Evolutionary conservation across 2,329 filamentous ascomycete species (phyloP).

Genomic region (Xenosphaeropsis pyriputrescens): DNA sequence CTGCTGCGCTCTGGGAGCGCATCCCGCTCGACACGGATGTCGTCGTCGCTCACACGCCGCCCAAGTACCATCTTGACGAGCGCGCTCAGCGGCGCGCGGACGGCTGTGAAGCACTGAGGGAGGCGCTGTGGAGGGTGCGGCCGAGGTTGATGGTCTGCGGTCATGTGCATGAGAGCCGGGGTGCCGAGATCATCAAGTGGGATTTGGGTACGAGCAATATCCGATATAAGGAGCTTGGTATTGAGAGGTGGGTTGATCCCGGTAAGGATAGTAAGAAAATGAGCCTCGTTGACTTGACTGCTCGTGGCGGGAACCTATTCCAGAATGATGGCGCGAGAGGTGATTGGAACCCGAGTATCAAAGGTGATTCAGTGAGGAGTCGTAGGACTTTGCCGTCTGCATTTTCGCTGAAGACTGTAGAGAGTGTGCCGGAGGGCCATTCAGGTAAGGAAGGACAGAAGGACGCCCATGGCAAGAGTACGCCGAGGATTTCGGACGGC

Average conservation of each 20-base stretch:
- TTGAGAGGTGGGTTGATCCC: slow-evolving; percentile 42
- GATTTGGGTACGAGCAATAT: slow-evolving; percentile 24
- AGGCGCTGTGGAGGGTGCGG: slow-evolving; percentile 41
- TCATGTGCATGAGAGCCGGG: slow-evolving; percentile 56
- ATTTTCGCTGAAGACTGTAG: background rate
- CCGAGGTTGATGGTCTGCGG: slow-evolving; percentile 55
- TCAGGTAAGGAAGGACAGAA: too few relatives aligned
- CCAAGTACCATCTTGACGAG: slow-evolving; percentile 43
- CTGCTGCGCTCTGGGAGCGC: slow-evolving; percentile 35
- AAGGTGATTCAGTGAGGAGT: slow-evolving; percentile 14
- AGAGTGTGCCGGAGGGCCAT: background rate
- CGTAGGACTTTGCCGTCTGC: background rate
- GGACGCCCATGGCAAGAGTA: background rate
- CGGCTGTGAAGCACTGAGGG: slow-evolving; percentile 46
- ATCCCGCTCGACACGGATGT: slow-evolving; percentile 50
- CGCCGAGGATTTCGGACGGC: background rate
- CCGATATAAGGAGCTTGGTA: slow-evolving; percentile 27
- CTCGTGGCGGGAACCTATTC: slow-evolving; percentile 23
- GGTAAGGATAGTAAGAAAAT: slow-evolving; percentile 39
- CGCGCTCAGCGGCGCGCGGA: slow-evolving; percentile 20
- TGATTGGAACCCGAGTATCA: background rate
- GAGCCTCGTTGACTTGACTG: slow-evolving; percentile 46
- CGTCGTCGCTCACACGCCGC: slow-evolving; percentile 57
- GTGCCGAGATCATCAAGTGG: slow-evolving; percentile 49
- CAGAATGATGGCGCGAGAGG: slow-evolving; percentile 27